Percentiles rank a stretch among this genome's conserved stretches.
phyloP scores from a whole-genome alignment of 768 basidiomycete genomes.

The Phanerodontia chrysosporium region DNA sequence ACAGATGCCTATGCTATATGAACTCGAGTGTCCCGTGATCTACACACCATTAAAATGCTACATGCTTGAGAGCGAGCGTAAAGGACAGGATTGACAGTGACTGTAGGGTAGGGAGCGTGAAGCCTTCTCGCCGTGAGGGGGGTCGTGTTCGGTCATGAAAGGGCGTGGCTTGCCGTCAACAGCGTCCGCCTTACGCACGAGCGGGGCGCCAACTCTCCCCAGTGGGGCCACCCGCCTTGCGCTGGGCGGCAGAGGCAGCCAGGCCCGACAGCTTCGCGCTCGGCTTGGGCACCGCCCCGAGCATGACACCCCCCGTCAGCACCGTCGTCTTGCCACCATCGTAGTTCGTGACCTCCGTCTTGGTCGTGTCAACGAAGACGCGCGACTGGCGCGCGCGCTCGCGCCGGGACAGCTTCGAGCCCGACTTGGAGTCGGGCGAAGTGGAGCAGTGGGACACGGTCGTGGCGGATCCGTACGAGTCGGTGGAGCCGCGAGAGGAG shows the following conservation, averaged over 20 bases:
- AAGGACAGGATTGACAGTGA: background rate
- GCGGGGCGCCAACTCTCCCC: slow-evolving; percentile 52
- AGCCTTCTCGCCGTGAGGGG: slow-evolving; percentile 1
- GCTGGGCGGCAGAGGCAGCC: slow-evolving; percentile 29
- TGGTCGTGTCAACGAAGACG: slow-evolving; percentile 70
- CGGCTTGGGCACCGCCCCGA: slow-evolving; percentile 41
- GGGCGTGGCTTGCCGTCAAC: slow-evolving; percentile 2
- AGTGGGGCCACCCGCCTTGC: slow-evolving; percentile 17
- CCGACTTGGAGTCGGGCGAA: slow-evolving; percentile 22
- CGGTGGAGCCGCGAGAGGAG: slow-evolving; percentile 47
- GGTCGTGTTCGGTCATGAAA: slow-evolving; percentile 3
- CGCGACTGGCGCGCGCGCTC: slow-evolving; percentile 65
- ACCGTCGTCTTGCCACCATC: slow-evolving; percentile 88
- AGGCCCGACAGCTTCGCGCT: slow-evolving; percentile 19
- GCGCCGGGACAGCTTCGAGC: slow-evolving; percentile 55
- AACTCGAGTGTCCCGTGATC: slow-evolving; percentile 21
- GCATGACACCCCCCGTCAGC: slow-evolving; percentile 85
- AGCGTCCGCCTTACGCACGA: slow-evolving; percentile 36
- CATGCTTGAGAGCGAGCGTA: slow-evolving; percentile 12
- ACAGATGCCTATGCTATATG: slow-evolving; percentile 24
- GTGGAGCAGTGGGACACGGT: slow-evolving; percentile 36
- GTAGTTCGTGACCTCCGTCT: slow-evolving; percentile 79
- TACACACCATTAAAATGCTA: slow-evolving; percentile 21
- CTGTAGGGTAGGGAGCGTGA: slow-evolving; percentile 11
- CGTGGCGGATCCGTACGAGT: slow-evolving; percentile 36